Evolutionary conservation across 2,329 filamentous ascomycete genomes (phyloP), one percentile per base, ranked within the genome.

Genomic region (Eutypa lata): DNA sequence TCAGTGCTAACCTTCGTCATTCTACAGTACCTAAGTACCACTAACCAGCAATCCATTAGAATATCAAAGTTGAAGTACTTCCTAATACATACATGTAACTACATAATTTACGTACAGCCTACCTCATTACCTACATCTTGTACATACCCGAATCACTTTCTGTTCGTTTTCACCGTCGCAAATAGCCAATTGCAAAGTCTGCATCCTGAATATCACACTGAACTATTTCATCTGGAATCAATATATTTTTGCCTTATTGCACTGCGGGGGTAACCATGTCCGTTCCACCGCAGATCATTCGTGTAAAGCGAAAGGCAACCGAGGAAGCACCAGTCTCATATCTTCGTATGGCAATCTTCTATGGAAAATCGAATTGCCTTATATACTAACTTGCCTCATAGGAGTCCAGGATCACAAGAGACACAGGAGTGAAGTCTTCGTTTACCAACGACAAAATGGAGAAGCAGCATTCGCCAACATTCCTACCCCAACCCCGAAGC

Each of bases 251-350:
- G 26, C 24, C 40, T 42, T 51, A 19, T 33, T 44, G 31, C 26
- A 43, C 7, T 37, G 40, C 37, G 16, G 11, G 37, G 22, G 31
- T 26, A 57, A 50, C 46, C 50, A 84, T 84, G 81, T 81, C 81
- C 47, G 70, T 82, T 3, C 82, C 81, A 22, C 81, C 81, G 24
- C 76, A 82, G 55, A 70, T 81, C 47, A 84, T 85, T 67, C 78
- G 79, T 53, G 78, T 85, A 58, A 84, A 84, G 74, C 80, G 82
- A 62, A 84, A 84, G 70, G 77, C 79, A 40, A 76, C 75, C 48
- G 78, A 77, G 53, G 74, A 76, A 33, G 70, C 72, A 13, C 79
- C 81, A 3, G 77, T 84, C 48, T 76, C 80, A 50, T 82, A 81
- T 60, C 74, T 84, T 46, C 76, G 80, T 84, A 62, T 56, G 77